These are phyloP conservation scores for Oehlia diaphana DNA, from an alignment of 192 early-diverging fungal genomes.

Conservation along the genomic window DNA sequence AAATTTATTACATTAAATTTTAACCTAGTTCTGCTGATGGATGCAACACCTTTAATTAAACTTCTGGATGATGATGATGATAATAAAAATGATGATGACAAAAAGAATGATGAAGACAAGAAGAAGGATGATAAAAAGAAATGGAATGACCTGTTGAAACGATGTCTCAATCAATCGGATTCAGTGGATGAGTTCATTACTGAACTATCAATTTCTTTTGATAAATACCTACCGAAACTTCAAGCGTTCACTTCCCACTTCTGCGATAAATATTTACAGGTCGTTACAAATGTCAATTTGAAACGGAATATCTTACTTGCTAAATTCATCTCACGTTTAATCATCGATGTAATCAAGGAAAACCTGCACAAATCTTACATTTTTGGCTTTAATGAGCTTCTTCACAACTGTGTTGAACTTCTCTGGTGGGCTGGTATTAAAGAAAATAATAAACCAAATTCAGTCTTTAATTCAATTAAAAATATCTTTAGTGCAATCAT, in stretches of 20 bases:
- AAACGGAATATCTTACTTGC: background rate
- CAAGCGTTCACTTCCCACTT: background rate
- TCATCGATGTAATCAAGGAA: background rate
- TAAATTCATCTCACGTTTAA: background rate
- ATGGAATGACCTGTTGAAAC: background rate
- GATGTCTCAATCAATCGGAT: background rate
- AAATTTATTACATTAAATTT: too few species aligned
- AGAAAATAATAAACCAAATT: background rate
- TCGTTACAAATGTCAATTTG: background rate
- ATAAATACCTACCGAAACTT: background rate
- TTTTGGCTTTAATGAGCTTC: background rate
- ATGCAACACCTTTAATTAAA: background rate
- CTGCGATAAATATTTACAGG: background rate
- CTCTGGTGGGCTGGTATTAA: background rate
- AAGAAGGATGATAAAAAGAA: background rate
- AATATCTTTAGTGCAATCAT: background rate
- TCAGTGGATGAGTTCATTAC: background rate
- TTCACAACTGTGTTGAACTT: background rate
- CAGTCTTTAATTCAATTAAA: background rate
- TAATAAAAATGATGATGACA: too few species aligned
- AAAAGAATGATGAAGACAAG: background rate
- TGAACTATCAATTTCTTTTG: background rate
- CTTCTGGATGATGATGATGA: background rate
- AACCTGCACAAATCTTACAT: background rate
- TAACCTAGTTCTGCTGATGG: background rate